Percentiles rank a stretch among this genome's conserved stretches.
Evolutionary conservation across 1,284 basidiomycete species (phyloP).

Genomic region (Agroathelia rolfsii): DNA sequence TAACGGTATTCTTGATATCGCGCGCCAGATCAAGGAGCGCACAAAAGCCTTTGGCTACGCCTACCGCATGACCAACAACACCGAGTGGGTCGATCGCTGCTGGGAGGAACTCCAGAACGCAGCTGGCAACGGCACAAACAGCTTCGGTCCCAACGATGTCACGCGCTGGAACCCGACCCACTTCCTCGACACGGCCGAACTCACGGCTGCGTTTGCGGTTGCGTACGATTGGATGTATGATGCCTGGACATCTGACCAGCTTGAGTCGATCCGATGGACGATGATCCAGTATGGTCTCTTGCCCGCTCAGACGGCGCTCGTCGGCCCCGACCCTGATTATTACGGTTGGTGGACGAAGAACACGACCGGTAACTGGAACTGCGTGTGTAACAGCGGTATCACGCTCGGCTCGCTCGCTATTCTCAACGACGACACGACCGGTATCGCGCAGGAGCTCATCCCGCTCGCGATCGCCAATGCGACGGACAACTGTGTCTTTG

Average conservation of each 20-base stretch:
- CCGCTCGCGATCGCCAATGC: conserved; percentile 67
- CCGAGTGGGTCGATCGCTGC: conserved; percentile 77
- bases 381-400: conserved; percentile 90
- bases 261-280: conserved; percentile 58
- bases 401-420: conserved; percentile 88
- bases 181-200: conserved; percentile 92
- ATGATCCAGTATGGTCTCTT: conserved; percentile 76
- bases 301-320: conserved; percentile 48
- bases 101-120: conserved; percentile 79
- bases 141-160: conserved; percentile 52
- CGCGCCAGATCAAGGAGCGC: conserved; percentile 82
- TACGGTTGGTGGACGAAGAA: conserved; percentile 42
- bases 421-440: conserved; percentile 74
- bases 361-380: conserved; percentile 90
- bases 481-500: conserved; percentile 66
- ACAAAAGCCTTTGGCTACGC: conserved; percentile 92
- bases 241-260: conserved; percentile 70
- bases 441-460: conserved; percentile 62
- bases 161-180: conserved; percentile 77
- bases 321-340: conserved; percentile 24
- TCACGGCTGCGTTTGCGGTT: conserved; percentile 80
- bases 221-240: conserved; percentile 97
- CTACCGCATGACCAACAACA: conserved; percentile 86
- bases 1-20: conserved; percentile 90
- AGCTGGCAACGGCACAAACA: conserved; percentile 48